Conservation (phyloP, 2,329 filamentous ascomycete species). For the Nothophoma quercina region DNA sequence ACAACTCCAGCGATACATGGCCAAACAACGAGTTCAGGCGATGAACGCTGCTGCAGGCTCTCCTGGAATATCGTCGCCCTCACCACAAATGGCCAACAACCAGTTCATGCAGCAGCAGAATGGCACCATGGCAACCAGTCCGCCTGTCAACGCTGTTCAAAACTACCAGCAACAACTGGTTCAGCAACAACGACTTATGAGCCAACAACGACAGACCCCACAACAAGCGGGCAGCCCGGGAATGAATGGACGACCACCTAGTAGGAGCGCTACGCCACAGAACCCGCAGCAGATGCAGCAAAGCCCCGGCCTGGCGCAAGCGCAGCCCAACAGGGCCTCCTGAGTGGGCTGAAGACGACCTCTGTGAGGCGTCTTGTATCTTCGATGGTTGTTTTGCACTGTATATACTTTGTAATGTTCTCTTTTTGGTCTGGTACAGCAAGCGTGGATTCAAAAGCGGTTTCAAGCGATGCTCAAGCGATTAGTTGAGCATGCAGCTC, state of each 20-base stretch:
- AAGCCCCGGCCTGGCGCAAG: constrained; percentile 45
- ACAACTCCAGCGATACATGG: constrained; percentile 42
- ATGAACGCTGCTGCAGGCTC: constrained; percentile 48
- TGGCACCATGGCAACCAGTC: constrained; percentile 38
- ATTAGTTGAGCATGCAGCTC: neutral
- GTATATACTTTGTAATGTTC: constrained; percentile 44
- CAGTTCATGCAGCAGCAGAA: constrained; percentile 45
- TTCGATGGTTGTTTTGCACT: constrained; percentile 29
- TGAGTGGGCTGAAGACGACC: constrained; percentile 18
- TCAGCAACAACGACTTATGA: constrained; percentile 50
- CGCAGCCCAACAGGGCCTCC: constrained; percentile 29
- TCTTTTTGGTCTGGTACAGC: constrained; percentile 7
- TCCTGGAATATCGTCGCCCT: constrained; percentile 38
- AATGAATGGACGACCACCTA: constrained; percentile 41
- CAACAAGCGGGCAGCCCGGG: constrained; percentile 45
- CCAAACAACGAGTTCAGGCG: constrained; percentile 45
- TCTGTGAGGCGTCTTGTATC: constrained; percentile 25
- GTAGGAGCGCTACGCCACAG: constrained; percentile 50
- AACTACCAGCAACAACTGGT: constrained; percentile 49
- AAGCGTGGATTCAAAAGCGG: neutral
- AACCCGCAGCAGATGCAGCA: constrained; percentile 45
- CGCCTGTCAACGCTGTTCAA: constrained; percentile 45
- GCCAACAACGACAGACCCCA: constrained; percentile 31
- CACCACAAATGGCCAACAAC: constrained; percentile 45
- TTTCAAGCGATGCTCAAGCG: neutral